Percentiles rank a stretch among this genome's conserved stretches.
phyloP scores from a whole-genome alignment of 345 rosid genomes.

The Pistacia integerrima region DNA sequence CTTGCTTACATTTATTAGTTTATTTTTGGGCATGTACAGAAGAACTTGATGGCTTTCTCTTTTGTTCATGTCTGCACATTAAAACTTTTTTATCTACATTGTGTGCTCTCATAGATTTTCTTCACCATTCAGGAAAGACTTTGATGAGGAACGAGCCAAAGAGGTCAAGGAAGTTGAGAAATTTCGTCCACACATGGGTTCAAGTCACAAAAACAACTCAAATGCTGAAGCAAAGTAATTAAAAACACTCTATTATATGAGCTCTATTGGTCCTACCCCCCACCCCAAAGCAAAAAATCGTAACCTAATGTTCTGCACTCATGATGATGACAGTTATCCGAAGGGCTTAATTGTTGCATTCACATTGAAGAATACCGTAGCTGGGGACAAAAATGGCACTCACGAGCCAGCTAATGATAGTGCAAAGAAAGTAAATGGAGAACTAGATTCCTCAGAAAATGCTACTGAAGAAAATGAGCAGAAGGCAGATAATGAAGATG shows the following conservation, averaged over 20 bases:
- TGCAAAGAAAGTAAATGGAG: slow-evolving; percentile 35
- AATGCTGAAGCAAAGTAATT: slow-evolving; percentile 58
- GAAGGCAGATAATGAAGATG: slow-evolving; percentile 28
- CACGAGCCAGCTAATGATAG: slow-evolving; percentile 35
- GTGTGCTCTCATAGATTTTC: not conserved
- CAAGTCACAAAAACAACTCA: slow-evolving; percentile 46
- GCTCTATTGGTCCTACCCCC: not conserved
- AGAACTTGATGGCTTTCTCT: not conserved
- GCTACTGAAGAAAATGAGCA: slow-evolving; percentile 23
- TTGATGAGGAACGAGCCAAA: slow-evolving; percentile 70
- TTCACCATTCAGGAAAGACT: slow-evolving; percentile 63
- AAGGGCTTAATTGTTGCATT: slow-evolving; percentile 89
- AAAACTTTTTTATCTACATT: not conserved
- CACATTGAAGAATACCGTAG: slow-evolving; percentile 50
- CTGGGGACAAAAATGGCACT: slow-evolving; percentile 43
- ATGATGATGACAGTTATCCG: slow-evolving; percentile 58
- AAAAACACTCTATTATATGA: not conserved
- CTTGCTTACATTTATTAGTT: not conserved
- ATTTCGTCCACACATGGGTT: slow-evolving; percentile 36
- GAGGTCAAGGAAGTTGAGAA: slow-evolving; percentile 49
- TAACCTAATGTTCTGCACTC: slow-evolving; percentile 19
- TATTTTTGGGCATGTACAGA: not conserved
- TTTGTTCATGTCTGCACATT: not conserved
- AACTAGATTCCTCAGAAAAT: slow-evolving; percentile 28
- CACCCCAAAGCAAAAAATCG: not conserved